Conservation (phyloP, 495 filamentous ascomycete species). For the Penicillium coprophilum region DNA sequence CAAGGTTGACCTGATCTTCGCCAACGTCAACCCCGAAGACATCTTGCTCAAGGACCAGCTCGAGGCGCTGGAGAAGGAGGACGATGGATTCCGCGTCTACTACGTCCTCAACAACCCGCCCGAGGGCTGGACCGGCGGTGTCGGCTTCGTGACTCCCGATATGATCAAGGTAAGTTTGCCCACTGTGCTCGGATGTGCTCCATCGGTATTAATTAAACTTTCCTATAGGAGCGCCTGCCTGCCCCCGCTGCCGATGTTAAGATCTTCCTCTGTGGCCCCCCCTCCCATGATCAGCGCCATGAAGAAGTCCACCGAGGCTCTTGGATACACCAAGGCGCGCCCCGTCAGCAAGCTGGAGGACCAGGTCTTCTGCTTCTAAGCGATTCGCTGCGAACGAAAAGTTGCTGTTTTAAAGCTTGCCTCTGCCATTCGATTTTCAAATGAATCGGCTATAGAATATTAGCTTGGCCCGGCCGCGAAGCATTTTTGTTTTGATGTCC, state of each 20-base stretch:
- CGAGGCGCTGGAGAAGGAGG: slow-evolving; percentile 71
- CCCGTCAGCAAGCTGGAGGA: slow-evolving; percentile 97
- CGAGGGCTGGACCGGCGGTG: slow-evolving; percentile 81
- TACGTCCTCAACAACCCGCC: slow-evolving; percentile 98
- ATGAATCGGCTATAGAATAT: background rate
- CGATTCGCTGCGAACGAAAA: slow-evolving; percentile 1
- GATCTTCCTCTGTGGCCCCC: slow-evolving; percentile 89
- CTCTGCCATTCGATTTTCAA: background rate
- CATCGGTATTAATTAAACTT: slow-evolving; percentile 18
- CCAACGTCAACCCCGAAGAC: slow-evolving; percentile 90
- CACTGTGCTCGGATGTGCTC: background rate
- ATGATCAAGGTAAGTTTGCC: slow-evolving; percentile 78
- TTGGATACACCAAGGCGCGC: slow-evolving; percentile 87
- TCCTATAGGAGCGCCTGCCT: slow-evolving; percentile 68
- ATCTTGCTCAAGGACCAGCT: slow-evolving; percentile 91
- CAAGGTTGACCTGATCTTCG: slow-evolving; percentile 90
- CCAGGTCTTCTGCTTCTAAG: slow-evolving; percentile 96
- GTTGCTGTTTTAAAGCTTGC: background rate
- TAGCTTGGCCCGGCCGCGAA: background rate
- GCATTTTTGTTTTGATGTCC: slow-evolving; percentile 2
- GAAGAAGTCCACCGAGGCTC: slow-evolving; percentile 88
- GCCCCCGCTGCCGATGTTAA: slow-evolving; percentile 85
- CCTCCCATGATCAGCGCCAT: slow-evolving; percentile 96
- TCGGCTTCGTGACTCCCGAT: slow-evolving; percentile 90
- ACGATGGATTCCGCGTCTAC: slow-evolving; percentile 78